Base-by-base conservation (phyloP, 2,329 filamentous ascomycete species). In the Cladosporium austrohemisphaericum region DNA sequence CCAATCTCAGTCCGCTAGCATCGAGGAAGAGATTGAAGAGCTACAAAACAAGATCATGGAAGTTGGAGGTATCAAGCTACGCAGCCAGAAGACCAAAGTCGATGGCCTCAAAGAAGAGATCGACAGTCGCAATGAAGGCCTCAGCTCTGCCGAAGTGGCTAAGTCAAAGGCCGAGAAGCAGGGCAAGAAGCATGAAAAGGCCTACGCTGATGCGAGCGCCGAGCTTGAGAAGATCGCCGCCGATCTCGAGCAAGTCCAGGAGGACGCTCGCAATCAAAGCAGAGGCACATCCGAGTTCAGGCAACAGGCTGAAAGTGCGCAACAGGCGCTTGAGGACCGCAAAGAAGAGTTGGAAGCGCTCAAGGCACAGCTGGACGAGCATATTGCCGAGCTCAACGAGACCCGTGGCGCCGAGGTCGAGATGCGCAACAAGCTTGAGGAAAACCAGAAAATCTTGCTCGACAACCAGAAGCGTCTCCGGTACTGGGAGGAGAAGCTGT, bases 21-120 rank as follows among this genome's bases (percentile, higher is more conserved):
- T 95, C 7, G 93, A 98, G 65, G 84, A 85, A 20, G 93, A 97
- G 68, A 97, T 98, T 70, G 92, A 95, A 70, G 78, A 78, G 16
- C 76, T 98, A 1, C 92, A 98, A 65, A 85, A 93, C 76, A 95
- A 91, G 75, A 98, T 98, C 63, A 97, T 98, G 93, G 86, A 96
- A 68, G 85, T 95, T 55, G 93, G 93, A 63, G 93, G 93, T 69
- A 90, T 97, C 62, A 90, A 88, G 70, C 81, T 98, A 14, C 85
- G 93, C 49, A 81, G 85, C 14, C 92, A 98, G 66, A 91, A 93
- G 60, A 84, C 88, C 53, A 94, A 87, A 74, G 90, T 98, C 26
- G 92, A 97, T 65, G 80, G 84, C 5, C 74, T 94, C 55, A 95
- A 94, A 66, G 86, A 90, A 60, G 85, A 95, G 65, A 90, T 97